A percentile compares a stretch with the other conserved stretches of the same genome.
phyloP scores from a whole-genome alignment of 2,329 filamentous ascomycete genomes.

The Paraconiothyrium sp. region DNA sequence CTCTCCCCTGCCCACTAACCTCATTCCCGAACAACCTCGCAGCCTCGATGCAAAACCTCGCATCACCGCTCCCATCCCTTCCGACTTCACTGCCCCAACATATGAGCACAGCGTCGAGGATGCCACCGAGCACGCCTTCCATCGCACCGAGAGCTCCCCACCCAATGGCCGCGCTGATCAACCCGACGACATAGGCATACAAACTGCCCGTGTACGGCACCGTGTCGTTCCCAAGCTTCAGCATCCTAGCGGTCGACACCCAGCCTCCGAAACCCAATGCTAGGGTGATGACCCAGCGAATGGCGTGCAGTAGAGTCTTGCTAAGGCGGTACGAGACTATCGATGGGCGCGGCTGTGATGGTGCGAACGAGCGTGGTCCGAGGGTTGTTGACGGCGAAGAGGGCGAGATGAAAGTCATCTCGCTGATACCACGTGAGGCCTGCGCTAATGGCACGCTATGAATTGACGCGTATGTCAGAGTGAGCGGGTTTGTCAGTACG shows the following conservation, averaged over 20 bases:
- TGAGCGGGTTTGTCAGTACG: slow-evolving; percentile 87
- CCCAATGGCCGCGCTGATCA: slow-evolving; percentile 93
- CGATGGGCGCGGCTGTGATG: slow-evolving; percentile 54
- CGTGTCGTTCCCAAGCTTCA: slow-evolving; percentile 67
- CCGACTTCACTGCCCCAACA: slow-evolving; percentile 88
- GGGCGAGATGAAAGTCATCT: slow-evolving; percentile 82
- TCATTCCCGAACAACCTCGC: slow-evolving; percentile 81
- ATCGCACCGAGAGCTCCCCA: slow-evolving; percentile 93
- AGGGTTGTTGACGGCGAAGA: slow-evolving; percentile 76
- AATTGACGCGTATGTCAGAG: slow-evolving; percentile 91
- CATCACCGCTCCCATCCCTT: slow-evolving; percentile 66
- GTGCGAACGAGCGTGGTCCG: slow-evolving; percentile 52
- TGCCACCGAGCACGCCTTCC: slow-evolving; percentile 86
- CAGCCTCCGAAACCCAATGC: slow-evolving; percentile 94
- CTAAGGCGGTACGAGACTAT: slow-evolving; percentile 90
- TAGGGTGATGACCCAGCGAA: slow-evolving; percentile 88
- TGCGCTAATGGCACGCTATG: slow-evolving; percentile 84
- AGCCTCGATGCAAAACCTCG: slow-evolving; percentile 89
- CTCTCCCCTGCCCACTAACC: slow-evolving; percentile 32
- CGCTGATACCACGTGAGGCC: slow-evolving; percentile 80
- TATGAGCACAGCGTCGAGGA: slow-evolving; percentile 87
- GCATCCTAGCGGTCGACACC: slow-evolving; percentile 87
- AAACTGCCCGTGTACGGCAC: slow-evolving; percentile 73
- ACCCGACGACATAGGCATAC: slow-evolving; percentile 92
- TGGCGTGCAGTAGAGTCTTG: slow-evolving; percentile 90